A percentile compares a stretch with the other conserved stretches of the same genome.
Conservation (phyloP, 2,329 filamentous ascomycete species). For the Stemphylium beticola region DNA sequence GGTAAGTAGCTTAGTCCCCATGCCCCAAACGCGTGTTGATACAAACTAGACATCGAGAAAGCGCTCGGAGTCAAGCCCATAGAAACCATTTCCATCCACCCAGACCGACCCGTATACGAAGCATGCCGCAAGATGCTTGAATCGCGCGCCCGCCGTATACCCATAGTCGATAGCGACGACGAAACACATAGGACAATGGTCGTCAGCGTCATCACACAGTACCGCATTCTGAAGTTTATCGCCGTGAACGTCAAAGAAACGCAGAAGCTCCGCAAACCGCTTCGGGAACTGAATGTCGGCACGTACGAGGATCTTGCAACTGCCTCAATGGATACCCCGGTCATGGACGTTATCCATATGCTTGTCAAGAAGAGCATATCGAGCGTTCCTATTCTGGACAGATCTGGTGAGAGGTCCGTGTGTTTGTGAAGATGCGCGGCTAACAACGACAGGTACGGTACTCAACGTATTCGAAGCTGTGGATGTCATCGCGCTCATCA, state of each 20-base stretch:
- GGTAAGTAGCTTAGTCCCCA: slow-evolving; percentile 61
- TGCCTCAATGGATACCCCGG: slow-evolving; percentile 84
- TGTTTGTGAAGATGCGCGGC: not conserved
- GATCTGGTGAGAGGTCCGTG: slow-evolving; percentile 59
- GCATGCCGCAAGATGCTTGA: slow-evolving; percentile 93
- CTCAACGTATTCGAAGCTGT: slow-evolving; percentile 98
- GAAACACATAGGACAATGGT: slow-evolving; percentile 93
- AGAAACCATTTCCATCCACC: slow-evolving; percentile 95
- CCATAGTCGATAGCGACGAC: slow-evolving; percentile 89
- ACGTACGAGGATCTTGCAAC: slow-evolving; percentile 83
- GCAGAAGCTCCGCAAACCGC: slow-evolving; percentile 82
- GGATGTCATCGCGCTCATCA: slow-evolving; percentile 95
- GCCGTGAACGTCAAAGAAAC: slow-evolving; percentile 93
- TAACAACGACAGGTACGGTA: slow-evolving; percentile 62
- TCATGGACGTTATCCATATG: slow-evolving; percentile 92
- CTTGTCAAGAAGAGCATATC: slow-evolving; percentile 94
- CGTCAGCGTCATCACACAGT: slow-evolving; percentile 96
- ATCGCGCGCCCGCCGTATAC: slow-evolving; percentile 90
- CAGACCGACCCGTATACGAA: slow-evolving; percentile 88
- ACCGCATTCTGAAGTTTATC: slow-evolving; percentile 98
- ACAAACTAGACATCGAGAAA: slow-evolving; percentile 81
- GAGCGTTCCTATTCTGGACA: slow-evolving; percentile 89
- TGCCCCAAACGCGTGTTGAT: slow-evolving; percentile 15
- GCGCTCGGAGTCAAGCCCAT: slow-evolving; percentile 89
- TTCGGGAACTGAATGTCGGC: slow-evolving; percentile 83